Percentiles rank a stretch among this genome's conserved stretches.
phyloP scores from a whole-genome alignment of 176 grass and related monocot genomes.

The Zoysia japonica region DNA sequence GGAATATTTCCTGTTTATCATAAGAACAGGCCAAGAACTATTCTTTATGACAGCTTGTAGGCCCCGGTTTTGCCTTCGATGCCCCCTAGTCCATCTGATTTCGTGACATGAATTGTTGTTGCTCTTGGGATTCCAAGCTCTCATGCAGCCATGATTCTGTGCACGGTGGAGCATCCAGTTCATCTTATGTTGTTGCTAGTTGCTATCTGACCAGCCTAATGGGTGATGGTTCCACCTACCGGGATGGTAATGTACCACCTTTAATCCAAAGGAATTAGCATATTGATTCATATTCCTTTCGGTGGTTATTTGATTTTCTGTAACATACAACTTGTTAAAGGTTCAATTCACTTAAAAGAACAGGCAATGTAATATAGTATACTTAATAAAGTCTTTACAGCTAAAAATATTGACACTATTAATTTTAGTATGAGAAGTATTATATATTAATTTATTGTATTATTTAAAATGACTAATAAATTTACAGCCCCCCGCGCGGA shows the following conservation, averaged over 20 bases:
- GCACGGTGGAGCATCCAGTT: background rate
- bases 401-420: background rate
- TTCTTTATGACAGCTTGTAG: background rate
- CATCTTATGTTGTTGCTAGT: background rate
- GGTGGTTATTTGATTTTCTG: background rate
- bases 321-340: background rate
- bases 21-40: background rate
- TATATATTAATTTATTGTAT: too few species aligned
- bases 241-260: conserved; percentile 21
- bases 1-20: background rate
- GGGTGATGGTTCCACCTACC: background rate
- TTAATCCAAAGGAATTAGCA: conserved; percentile 20
- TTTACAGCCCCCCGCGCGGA: background rate
- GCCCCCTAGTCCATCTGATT: background rate
- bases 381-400: background rate
- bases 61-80: background rate
- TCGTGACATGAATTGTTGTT: background rate
- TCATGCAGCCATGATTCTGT: conserved; percentile 10
- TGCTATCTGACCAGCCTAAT: background rate
- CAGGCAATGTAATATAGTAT: background rate
- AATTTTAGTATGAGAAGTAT: too few species aligned
- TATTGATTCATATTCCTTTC: background rate
- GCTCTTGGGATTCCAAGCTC: background rate
- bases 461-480: too few species aligned
- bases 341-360: background rate